phyloP scores from a whole-genome alignment of 2,329 filamentous ascomycete genomes.

The Sarocladiaceae sp. region DNA sequence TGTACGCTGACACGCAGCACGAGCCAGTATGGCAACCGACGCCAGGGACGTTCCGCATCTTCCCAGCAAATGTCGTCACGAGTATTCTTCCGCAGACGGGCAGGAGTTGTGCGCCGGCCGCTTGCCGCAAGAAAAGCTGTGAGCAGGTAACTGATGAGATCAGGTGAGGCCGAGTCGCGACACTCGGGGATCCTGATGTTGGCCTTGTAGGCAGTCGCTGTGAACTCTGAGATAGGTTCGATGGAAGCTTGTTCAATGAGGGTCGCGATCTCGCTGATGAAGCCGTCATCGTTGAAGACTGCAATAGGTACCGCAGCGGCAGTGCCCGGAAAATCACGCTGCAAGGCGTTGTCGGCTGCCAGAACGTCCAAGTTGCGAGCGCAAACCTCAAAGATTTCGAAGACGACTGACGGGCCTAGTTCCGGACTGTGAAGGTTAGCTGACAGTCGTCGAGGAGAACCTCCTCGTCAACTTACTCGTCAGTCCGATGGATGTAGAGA shows the following conservation, averaged over 20 bases:
- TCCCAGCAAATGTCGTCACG: conserved; percentile 57
- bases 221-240: conserved; percentile 51
- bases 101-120: conserved; percentile 36
- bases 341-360: conserved; percentile 43
- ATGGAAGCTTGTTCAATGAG: conserved; percentile 55
- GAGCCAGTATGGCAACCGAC: conserved; percentile 59
- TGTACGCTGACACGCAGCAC: conserved; percentile 54
- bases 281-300: conserved; percentile 19
- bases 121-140: conserved; percentile 56
- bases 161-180: conserved; percentile 55
- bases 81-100: conserved; percentile 49
- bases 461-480: conserved; percentile 20
- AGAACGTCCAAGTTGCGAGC: conserved; percentile 48
- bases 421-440: conserved; percentile 16
- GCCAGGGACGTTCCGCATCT: conserved; percentile 50
- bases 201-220: conserved; percentile 49
- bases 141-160: conserved; percentile 55
- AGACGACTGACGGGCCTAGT: conserved; percentile 27
- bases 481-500: conserved; percentile 21
- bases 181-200: conserved; percentile 44
- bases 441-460: not conserved
- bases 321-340: conserved; percentile 56
- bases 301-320: conserved; percentile 41
- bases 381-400: conserved; percentile 58
- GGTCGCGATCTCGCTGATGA: conserved; percentile 29